A percentile compares a stretch with the other conserved stretches of the same genome.
Conservation (phyloP, 1,284 basidiomycete species). For the Sphaerobolus stellatus region DNA sequence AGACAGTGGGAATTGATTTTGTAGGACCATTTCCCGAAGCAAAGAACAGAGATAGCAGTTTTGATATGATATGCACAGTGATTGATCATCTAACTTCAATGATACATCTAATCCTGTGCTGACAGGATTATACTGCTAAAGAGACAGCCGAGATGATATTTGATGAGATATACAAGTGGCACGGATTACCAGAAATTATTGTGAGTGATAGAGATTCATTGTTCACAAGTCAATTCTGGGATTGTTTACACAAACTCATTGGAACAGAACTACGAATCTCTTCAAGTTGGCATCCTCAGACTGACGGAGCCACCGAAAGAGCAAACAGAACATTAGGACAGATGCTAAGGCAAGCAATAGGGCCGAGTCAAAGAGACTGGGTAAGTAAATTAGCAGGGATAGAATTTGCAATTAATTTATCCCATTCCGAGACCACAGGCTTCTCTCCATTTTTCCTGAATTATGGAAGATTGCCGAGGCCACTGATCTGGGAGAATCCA, state of each 20-base stretch:
- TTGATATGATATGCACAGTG: slow-evolving; percentile 31
- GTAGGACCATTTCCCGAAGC: slow-evolving; percentile 37
- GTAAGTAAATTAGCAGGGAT: slow-evolving; percentile 17
- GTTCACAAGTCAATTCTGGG: slow-evolving; percentile 28
- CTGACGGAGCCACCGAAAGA: slow-evolving; percentile 24
- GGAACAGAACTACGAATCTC: slow-evolving; percentile 26
- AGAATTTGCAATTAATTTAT: slow-evolving; percentile 30
- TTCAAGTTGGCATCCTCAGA: slow-evolving; percentile 9
- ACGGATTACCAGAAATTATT: slow-evolving; percentile 26
- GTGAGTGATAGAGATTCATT: slow-evolving; percentile 8
- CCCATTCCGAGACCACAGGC: slow-evolving; percentile 33
- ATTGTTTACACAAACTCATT: slow-evolving; percentile 21
- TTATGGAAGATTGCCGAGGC: slow-evolving; percentile 30
- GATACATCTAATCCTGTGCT: slow-evolving; percentile 31
- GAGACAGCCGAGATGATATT: slow-evolving; percentile 26
- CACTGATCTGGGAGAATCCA: slow-evolving; percentile 25
- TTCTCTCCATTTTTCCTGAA: slow-evolving; percentile 39
- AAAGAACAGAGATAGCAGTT: slow-evolving; percentile 24
- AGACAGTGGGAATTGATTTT: slow-evolving; percentile 43
- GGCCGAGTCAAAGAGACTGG: slow-evolving; percentile 22
- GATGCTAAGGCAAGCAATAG: slow-evolving; percentile 21
- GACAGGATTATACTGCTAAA: slow-evolving; percentile 17
- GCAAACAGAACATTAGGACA: slow-evolving; percentile 23
- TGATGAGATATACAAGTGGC: slow-evolving; percentile 24
- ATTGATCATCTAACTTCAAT: slow-evolving; percentile 35